Evolutionary conservation across 805 yeast species (phyloP).

Genomic region (Nakazawaea ernobii): DNA sequence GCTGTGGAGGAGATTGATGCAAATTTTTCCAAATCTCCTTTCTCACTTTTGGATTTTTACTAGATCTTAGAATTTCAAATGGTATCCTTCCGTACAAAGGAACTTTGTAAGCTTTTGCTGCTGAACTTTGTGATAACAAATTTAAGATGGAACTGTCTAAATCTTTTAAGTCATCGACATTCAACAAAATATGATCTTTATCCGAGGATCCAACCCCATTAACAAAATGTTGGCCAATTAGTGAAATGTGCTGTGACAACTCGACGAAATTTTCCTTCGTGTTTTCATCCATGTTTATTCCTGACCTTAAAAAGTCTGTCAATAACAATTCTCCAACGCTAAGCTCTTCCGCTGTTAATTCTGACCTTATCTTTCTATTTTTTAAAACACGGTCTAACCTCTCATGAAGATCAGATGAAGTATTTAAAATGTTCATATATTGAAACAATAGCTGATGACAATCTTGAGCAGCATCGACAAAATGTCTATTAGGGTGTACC

Average conservation of each 20-base stretch:
- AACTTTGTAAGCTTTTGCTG: conserved; percentile 34
- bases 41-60: conserved; percentile 53
- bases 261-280: conserved; percentile 67
- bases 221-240: conserved; percentile 73
- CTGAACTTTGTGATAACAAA: conserved; percentile 26
- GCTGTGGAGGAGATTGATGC: conserved; percentile 60
- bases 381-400: conserved; percentile 53
- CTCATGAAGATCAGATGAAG: conserved; percentile 65
- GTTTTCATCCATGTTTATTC: conserved; percentile 68
- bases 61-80: conserved; percentile 54
- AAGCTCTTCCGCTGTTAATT: conserved; percentile 66
- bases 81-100: conserved; percentile 64
- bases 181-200: conserved; percentile 22
- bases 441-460: conserved; percentile 88
- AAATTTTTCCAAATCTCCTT: conserved; percentile 68
- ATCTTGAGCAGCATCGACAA: conserved; percentile 75
- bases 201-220: conserved; percentile 34
- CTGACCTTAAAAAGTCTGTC: conserved; percentile 86
- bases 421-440: conserved; percentile 88
- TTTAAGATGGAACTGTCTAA: conserved; percentile 17
- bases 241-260: conserved; percentile 73
- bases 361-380: conserved; percentile 25
- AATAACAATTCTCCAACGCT: conserved; percentile 76
- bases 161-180: conserved; percentile 22
- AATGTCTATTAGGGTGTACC: conserved; percentile 70